These are phyloP conservation scores for Chrysoporthe cubensis DNA, from an alignment of 2,329 filamentous ascomycete species.

Conservation along the genomic window DNA sequence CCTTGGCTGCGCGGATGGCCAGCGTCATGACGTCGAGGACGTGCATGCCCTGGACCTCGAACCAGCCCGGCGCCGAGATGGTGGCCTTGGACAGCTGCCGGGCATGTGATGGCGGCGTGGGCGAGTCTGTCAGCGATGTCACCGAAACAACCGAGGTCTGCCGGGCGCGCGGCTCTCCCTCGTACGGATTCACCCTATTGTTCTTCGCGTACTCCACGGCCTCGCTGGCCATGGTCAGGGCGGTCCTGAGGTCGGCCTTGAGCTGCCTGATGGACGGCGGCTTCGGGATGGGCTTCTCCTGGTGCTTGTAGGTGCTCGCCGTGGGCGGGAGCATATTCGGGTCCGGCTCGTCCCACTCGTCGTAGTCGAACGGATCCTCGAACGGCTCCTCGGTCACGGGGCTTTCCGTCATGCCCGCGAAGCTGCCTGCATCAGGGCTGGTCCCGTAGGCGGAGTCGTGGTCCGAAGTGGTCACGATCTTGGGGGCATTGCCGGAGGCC, in stretches of 20 bases:
- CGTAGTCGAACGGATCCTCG: conserved; percentile 53
- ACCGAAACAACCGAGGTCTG: conserved; percentile 26
- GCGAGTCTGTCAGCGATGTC: conserved; percentile 27
- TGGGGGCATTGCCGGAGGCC: conserved; percentile 37
- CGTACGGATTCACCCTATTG: conserved; percentile 26
- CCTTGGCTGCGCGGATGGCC: conserved; percentile 92
- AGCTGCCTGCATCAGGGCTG: conserved; percentile 58
- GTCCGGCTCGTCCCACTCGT: conserved; percentile 68
- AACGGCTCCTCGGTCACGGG: conserved; percentile 49
- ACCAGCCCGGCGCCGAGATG: conserved; percentile 65
- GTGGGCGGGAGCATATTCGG: conserved; percentile 90
- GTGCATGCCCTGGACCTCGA: conserved; percentile 88
- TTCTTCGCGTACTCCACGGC: conserved; percentile 64
- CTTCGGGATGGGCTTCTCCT: conserved; percentile 78
- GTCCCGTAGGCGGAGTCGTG: conserved; percentile 63
- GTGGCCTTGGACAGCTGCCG: conserved; percentile 32
- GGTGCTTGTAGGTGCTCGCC: conserved; percentile 91
- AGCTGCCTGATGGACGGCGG: conserved; percentile 83
- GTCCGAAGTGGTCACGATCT: conserved; percentile 49
- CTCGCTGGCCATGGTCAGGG: conserved; percentile 70
- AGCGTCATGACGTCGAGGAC: conserved; percentile 91
- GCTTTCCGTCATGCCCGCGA: conserved; percentile 39
- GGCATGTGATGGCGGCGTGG: conserved; percentile 28
- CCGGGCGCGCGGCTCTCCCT: conserved; percentile 37
- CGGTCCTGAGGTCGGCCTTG: conserved; percentile 66